Percentiles rank a stretch among this genome's conserved stretches.
phyloP scores from a whole-genome alignment of 768 basidiomycete genomes.

The Termitomyces sp. region DNA sequence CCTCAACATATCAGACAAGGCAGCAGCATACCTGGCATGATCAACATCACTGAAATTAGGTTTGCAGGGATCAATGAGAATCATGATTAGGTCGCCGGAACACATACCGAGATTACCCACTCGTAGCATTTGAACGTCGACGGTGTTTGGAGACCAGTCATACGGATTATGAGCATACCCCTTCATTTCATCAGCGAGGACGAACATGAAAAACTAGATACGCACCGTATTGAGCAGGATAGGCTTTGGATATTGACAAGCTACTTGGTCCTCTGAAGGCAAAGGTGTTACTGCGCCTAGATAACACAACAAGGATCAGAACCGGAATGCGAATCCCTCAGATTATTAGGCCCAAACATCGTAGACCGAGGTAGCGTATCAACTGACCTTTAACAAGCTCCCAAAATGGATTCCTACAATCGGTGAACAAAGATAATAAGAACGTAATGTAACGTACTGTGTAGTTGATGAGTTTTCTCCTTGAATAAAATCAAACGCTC shows the following conservation, averaged over 20 bases:
- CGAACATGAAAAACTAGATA: slow-evolving; percentile 8
- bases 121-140: slow-evolving; percentile 74
- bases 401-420: slow-evolving; percentile 81
- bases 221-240: slow-evolving; percentile 70
- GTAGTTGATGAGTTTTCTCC: slow-evolving; percentile 57
- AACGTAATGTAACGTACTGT: too few species aligned
- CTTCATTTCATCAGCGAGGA: slow-evolving; percentile 24
- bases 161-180: slow-evolving; percentile 66
- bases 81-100: not conserved
- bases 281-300: slow-evolving; percentile 59
- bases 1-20: not conserved
- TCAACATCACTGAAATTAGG: slow-evolving; percentile 54
- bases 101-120: slow-evolving; percentile 59
- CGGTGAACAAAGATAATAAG: too few species aligned
- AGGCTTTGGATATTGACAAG: slow-evolving; percentile 75
- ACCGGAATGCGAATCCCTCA: too few species aligned
- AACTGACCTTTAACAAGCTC: slow-evolving; percentile 64
- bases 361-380: not conserved
- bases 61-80: slow-evolving; percentile 3
- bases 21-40: slow-evolving; percentile 51
- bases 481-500: slow-evolving; percentile 73
- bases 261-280: slow-evolving; percentile 54
- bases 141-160: slow-evolving; percentile 68
- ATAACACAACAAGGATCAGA: not conserved
- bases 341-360: not conserved